Evolutionary conservation across 140 eudicot genomes (phyloP), one percentile per base, ranked within the genome.

Genomic region (Erigeron philadelphicus): DNA sequence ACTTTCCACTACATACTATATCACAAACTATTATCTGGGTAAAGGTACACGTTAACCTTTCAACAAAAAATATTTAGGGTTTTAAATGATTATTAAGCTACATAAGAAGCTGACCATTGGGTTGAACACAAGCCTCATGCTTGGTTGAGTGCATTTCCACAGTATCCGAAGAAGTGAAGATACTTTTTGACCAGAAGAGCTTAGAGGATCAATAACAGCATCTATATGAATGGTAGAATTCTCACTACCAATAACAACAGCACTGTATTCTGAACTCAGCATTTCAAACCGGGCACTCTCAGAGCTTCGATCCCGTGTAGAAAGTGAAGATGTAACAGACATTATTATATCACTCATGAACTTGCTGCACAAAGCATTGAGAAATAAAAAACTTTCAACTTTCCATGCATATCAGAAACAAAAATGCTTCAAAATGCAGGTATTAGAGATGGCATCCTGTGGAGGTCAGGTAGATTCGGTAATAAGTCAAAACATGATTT

Each of bases 281-380:
- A 88, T 72, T 78, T 92, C 98, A 74, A 92, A 92, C 64, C 87
- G 98, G 67, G 98, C 98, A 81, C 95, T 64, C 80, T 92, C 98
- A 68, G 96, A 81, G 62, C 90, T 86, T 79, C 95, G 82, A 13
- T 88, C 96, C 25, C 96, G 85, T 61, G 78, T 72, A 79, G 95
- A 80, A 61, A 84, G 82, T 53, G 98, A 88, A 66, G 98, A 92
- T 72, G 98, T 86, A 46, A 92, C 80, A 23, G 87, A 80, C 95
- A 92, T 75, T 47, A 92, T 72, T 64, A 86, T 74, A 63, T 92
- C 96, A 79, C 98, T 92, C 75, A 88, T 86, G 78, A 88, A 86
- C 68, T 92, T 86, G 84, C 98, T 92, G 86, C 88, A 79, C n/a
- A 35, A 54, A 73, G 9, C 63, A 45, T 35, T 45, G 1, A 47